These are phyloP conservation scores for Fraxinus ornus DNA, from an alignment of 305 asterid genomes.

Conservation along the genomic window DNA sequence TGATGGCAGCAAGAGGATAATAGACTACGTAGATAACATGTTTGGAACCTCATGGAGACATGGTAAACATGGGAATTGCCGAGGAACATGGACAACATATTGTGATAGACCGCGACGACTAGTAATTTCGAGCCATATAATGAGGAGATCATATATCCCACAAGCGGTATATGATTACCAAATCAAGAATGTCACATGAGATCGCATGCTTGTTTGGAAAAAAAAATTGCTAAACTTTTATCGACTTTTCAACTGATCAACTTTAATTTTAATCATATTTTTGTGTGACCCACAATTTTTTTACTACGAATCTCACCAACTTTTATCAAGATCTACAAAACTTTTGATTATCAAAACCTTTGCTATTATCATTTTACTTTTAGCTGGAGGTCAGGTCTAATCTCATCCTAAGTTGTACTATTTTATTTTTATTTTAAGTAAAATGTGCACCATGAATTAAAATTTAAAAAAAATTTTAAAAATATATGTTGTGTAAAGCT, in stretches of 20 bases:
- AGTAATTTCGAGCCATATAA: no score
- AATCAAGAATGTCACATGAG: not conserved
- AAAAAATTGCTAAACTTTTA: no score
- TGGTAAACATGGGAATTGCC: not conserved
- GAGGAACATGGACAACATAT: not conserved
- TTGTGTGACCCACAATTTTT: not conserved
- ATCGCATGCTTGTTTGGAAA: not conserved
- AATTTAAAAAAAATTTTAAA: no score
- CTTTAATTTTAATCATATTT: not conserved
- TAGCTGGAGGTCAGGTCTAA: not conserved
- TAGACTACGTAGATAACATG: not conserved
- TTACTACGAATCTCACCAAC: no score
- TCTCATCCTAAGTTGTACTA: not conserved
- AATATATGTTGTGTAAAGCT: no score
- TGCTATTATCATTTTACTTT: not conserved
- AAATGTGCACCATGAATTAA: not conserved
- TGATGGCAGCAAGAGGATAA: not conserved
- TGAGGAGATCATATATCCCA: not conserved
- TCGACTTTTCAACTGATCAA: no score
- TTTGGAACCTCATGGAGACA: not conserved
- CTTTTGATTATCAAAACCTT: no score
- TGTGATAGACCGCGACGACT: not conserved
- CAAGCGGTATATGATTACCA: not conserved
- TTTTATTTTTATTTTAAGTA: no score
- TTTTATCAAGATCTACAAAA: no score